Percentiles rank a stretch among this genome's conserved stretches.
phyloP scores from a whole-genome alignment of 306 rosid species.

The Acmispon strigosus region DNA sequence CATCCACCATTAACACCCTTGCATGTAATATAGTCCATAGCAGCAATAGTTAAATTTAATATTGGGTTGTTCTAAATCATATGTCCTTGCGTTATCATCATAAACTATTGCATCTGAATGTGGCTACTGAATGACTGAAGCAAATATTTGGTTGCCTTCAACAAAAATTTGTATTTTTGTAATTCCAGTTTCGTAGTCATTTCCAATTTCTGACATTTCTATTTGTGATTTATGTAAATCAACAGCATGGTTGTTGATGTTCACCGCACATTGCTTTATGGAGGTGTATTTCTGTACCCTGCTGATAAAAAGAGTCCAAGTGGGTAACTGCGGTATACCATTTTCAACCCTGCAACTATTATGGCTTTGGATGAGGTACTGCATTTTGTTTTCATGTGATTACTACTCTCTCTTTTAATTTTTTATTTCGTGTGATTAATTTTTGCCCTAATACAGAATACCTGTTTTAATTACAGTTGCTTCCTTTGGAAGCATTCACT shows the following conservation, averaged over 20 bases:
- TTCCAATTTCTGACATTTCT: background rate
- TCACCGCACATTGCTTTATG: slow-evolving; percentile 88
- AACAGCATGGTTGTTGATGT: slow-evolving; percentile 97
- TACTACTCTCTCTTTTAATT: too few relatives aligned
- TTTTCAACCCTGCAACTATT: background rate
- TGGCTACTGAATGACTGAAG: background rate
- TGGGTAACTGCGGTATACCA: slow-evolving; percentile 77
- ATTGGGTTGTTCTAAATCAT: background rate
- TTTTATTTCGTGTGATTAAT: too few relatives aligned
- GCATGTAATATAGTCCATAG: background rate
- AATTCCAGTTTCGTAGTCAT: too few relatives aligned
- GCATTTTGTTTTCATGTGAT: too few relatives aligned
- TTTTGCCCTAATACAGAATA: too few relatives aligned
- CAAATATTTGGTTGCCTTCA: background rate
- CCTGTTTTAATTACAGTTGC: too few relatives aligned
- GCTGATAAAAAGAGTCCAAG: slow-evolving; percentile 88
- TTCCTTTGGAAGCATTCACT: too few relatives aligned
- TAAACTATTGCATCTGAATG: background rate
- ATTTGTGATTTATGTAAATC: slow-evolving; percentile 46
- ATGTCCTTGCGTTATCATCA: background rate
- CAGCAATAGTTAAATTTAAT: background rate
- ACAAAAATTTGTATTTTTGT: background rate
- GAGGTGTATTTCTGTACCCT: slow-evolving; percentile 89
- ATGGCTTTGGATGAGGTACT: too few relatives aligned
- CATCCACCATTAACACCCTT: too few relatives aligned